Evolutionary conservation across 257 asterid genomes (phyloP).

Genomic region (Solanum megistacrolobum): DNA sequence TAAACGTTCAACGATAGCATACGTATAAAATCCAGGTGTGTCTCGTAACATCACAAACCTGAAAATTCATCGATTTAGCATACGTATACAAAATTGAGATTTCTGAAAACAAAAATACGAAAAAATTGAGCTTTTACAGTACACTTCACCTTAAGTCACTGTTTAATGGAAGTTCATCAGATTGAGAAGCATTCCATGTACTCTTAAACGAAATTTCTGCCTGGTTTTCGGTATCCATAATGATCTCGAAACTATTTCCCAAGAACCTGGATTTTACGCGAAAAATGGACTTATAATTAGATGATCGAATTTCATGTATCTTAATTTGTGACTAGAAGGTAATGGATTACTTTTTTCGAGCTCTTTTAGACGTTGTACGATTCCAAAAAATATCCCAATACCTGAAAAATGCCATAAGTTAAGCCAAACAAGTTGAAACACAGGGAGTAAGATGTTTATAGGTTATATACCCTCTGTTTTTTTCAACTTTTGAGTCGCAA

Average conservation of each 20-base stretch:
- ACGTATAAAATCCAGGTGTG: constrained; percentile 60
- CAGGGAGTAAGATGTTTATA: neutral
- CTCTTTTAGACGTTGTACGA: constrained; percentile 14
- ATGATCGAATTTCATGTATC: neutral
- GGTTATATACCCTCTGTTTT: constrained; percentile 49
- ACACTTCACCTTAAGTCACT: constrained; percentile 62
- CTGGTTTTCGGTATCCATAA: constrained; percentile 40
- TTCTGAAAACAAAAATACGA: neutral
- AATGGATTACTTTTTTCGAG: constrained; percentile 33
- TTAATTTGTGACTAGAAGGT: neutral
- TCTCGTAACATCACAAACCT: constrained; percentile 54
- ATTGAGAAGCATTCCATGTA: constrained; percentile 22
- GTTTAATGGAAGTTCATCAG: constrained; percentile 39
- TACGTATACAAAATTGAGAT: neutral
- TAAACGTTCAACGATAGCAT: constrained; percentile 53
- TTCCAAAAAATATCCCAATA: constrained; percentile 87
- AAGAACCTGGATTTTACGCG: constrained; percentile 30
- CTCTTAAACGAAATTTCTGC: constrained; percentile 59
- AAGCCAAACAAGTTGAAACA: neutral
- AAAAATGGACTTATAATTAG: neutral
- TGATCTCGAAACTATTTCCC: constrained; percentile 26
- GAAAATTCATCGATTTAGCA: neutral
- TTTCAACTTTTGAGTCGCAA: constrained; percentile 22
- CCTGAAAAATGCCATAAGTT: constrained; percentile 14
- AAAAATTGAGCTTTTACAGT: neutral